phyloP scores from a whole-genome alignment of 2,329 filamentous ascomycete genomes.

The Dothideomycetes sp. region DNA sequence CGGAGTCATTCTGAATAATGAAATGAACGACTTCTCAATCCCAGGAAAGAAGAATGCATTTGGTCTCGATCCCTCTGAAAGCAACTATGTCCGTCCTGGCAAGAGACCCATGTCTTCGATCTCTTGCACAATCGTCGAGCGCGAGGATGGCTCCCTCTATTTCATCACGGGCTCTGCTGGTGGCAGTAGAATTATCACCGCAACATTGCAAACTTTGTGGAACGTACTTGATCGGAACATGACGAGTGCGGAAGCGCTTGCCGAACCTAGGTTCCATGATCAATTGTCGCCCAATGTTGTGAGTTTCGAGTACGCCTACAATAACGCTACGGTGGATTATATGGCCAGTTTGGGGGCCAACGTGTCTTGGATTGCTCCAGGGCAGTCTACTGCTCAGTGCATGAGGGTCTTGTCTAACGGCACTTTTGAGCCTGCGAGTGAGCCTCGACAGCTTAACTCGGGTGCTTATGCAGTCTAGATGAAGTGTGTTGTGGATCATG shows the following conservation, averaged over 20 bases:
- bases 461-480: constrained; percentile 52
- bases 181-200: constrained; percentile 73
- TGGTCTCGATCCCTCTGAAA: constrained; percentile 67
- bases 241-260: constrained; percentile 53
- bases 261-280: constrained; percentile 64
- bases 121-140: constrained; percentile 67
- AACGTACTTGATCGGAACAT: constrained; percentile 59
- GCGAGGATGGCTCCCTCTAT: constrained; percentile 55
- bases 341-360: constrained; percentile 61
- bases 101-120: constrained; percentile 82
- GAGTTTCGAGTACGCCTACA: constrained; percentile 59
- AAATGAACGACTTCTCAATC: constrained; percentile 70
- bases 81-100: constrained; percentile 71
- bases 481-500: no score
- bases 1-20: constrained; percentile 63
- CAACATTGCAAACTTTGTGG: constrained; percentile 65
- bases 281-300: constrained; percentile 66
- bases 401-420: constrained; percentile 54
- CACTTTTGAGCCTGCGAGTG: constrained; percentile 66
- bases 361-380: constrained; percentile 57
- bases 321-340: constrained; percentile 54
- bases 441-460: constrained; percentile 64
- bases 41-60: constrained; percentile 71
- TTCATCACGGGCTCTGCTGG: constrained; percentile 68
- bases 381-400: constrained; percentile 61